These are phyloP conservation scores for Graphiopsis chlorocephala DNA, from an alignment of 2,329 filamentous ascomycete species.

Conservation along the genomic window DNA sequence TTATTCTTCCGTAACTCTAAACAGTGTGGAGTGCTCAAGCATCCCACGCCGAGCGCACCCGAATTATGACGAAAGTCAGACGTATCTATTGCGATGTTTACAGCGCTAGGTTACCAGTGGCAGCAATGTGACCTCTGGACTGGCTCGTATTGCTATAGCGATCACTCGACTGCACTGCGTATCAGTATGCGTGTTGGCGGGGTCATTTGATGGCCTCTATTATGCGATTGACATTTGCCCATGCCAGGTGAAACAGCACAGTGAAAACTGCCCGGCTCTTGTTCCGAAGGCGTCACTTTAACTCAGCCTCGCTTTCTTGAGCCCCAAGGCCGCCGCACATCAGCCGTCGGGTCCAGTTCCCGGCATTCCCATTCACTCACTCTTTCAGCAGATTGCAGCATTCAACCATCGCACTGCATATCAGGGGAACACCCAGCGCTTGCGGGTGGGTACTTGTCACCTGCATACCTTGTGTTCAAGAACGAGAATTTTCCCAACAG, in stretches of 20 bases:
- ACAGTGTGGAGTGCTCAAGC: conserved; percentile 1
- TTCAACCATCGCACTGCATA: neutral
- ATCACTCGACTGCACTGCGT: neutral
- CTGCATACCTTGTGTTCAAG: neutral
- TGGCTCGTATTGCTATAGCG: neutral
- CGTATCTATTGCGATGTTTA: neutral
- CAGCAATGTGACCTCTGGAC: neutral
- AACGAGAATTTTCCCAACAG: neutral
- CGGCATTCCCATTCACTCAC: neutral
- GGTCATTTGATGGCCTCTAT: neutral
- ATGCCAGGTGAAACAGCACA: neutral
- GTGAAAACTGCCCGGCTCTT: neutral
- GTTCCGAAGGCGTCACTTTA: conserved; percentile 9
- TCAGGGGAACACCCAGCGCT: neutral
- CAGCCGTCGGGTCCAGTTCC: neutral
- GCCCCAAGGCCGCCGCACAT: conserved; percentile 5
- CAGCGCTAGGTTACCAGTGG: neutral
- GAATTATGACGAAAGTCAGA: neutral
- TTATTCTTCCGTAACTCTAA: conserved; percentile 12
- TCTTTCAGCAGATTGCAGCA: neutral
- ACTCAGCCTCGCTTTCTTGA: conserved; percentile 3
- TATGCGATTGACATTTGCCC: neutral
- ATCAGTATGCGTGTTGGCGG: neutral
- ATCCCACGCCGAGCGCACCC: conserved; percentile 11
- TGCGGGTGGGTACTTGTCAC: neutral